Evolutionary conservation across 78 protist genomes (phyloP), one percentile per base, ranked within the genome.

Genomic region (Pelomyxa schiedti): DNA sequence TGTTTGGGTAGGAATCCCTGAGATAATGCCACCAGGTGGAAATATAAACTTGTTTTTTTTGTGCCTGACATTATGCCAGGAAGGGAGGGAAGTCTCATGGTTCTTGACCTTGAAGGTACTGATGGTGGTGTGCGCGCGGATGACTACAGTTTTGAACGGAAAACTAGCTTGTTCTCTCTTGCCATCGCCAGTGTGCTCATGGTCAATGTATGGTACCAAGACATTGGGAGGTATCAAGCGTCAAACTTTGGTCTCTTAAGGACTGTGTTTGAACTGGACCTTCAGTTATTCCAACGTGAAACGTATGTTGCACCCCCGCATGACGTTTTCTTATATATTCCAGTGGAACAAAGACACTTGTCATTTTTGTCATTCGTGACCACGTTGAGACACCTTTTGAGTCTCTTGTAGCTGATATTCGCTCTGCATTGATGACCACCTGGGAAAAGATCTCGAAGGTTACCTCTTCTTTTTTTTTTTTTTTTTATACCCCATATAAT

Each of bases 31-130:
- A 24, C 38, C n/a, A 32, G 24, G 42, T 69, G 7, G 7, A 36
- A 65, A 65, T 65, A n/a, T 35, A 81, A 77, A 3, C 77, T 81
- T 81, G 77, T 82, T 81, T 81, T 81, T 47, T 32, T 65, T 32
- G 70, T 68, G 2, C 30, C 64, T 42, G 24, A 47, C 0, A 0
- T 68, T 43, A 28, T 35, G 26, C 35, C 29, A 16, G 79, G 63
- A 0, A 53, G 16, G 38, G 37, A 1, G 3, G 79, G 65, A 30
- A 47, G 43, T 0, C 37, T 76, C 22, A 36, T 94, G 2, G 90
- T 94, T 32, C 66, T 94, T 39, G 97, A 94, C 43, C 91, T 92
- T 53, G 98, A 94, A 42, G 98, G 98, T 69, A 90, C 95, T 4
- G 98, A 94, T 76, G 70, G 88, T 74, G 41, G 78, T 36, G 98